Evolutionary conservation across 768 basidiomycete genomes (phyloP).

Genomic region (Russula abietina): DNA sequence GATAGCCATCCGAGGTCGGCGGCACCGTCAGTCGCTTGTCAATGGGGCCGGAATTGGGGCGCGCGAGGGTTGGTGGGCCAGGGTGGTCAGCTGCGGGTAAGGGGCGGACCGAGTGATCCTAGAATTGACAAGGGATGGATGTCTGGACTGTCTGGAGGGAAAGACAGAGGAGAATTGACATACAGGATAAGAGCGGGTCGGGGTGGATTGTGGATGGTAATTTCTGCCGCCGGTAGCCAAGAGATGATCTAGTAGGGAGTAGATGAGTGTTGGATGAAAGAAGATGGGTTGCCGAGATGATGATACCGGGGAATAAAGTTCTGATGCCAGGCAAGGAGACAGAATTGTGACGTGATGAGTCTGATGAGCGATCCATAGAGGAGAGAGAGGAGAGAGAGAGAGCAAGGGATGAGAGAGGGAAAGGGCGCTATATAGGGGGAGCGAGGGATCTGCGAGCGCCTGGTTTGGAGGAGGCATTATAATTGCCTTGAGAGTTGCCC

Average conservation of each 20-base stretch:
- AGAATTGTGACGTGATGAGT: slow-evolving; percentile 13
- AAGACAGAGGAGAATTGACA: background rate
- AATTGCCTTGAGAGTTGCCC: slow-evolving; percentile 17
- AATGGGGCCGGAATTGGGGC: slow-evolving; percentile 4
- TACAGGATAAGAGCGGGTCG: background rate
- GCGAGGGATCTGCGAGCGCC: slow-evolving; percentile 24
- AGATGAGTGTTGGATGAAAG: slow-evolving; percentile 14
- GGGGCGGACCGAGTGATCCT: slow-evolving; percentile 16
- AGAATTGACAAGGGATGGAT: background rate
- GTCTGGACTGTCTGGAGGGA: background rate
- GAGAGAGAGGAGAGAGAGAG: background rate
- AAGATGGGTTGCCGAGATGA: slow-evolving; percentile 16
- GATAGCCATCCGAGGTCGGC: slow-evolving; percentile 15
- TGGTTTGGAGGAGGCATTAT: slow-evolving; percentile 20
- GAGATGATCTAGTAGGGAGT: slow-evolving; percentile 22
- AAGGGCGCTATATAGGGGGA: slow-evolving; percentile 24
- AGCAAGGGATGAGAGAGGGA: slow-evolving; percentile 10
- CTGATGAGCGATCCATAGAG: slow-evolving; percentile 19
- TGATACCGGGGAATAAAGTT: slow-evolving; percentile 31
- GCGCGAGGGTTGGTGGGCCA: background rate
- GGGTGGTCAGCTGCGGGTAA: slow-evolving; percentile 3
- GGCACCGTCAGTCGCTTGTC: slow-evolving; percentile 9
- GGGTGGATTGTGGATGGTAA: slow-evolving; percentile 6
- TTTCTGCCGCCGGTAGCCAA: slow-evolving; percentile 17
- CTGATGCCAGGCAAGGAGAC: slow-evolving; percentile 30